Evolutionary conservation across 495 filamentous ascomycete species (phyloP), one percentile per base, ranked within the genome.

Genomic region (Aspergillus affinis): DNA sequence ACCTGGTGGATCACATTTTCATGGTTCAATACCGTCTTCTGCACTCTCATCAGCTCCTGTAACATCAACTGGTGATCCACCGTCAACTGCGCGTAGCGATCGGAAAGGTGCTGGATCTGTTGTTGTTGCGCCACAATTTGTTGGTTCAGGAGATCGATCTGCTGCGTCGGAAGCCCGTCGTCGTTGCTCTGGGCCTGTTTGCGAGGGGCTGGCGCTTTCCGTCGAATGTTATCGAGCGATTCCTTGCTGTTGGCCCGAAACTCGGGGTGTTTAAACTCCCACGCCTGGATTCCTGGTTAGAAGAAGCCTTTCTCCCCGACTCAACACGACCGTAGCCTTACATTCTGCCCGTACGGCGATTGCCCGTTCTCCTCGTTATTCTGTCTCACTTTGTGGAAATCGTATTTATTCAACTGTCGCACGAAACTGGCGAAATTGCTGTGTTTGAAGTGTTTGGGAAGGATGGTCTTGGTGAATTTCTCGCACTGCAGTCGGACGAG

Each of bases 381-480:
- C 69, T 97, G 92, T 63, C 94, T 85, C 49, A 99, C 94, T 81
- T 99, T 99, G 79, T 98, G 95, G 65, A 99, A 99, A 74, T 98
- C 94, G 74, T 96, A 99, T 72, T 99, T 99, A 80, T 99, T 99
- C 51, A 99, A 79, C 73, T 99, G 94, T 65, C 94, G 90, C 48
- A 99, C 94, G 65, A 99, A 99, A 78, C 92, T 96, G 47, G 95
- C 94, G 72, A 99, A 98, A 72, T 99, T 99, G 85, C 91, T 96
- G 75, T 98, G 93, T 77, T 98, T 99, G 82, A 98, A 98, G 71
- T 99, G 94, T 70, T 97, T 97, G 0, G 94, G 95, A 19, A 98
- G 82, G 64, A 99, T 97, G 51, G 88, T 88, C 73, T 97, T 98
- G 49, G 94, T 98, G 69, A 99, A 99, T 72, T 95, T 94, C 69